Conservation (phyloP, 2,329 filamentous ascomycete species). For the Podosphaera fusca region DNA sequence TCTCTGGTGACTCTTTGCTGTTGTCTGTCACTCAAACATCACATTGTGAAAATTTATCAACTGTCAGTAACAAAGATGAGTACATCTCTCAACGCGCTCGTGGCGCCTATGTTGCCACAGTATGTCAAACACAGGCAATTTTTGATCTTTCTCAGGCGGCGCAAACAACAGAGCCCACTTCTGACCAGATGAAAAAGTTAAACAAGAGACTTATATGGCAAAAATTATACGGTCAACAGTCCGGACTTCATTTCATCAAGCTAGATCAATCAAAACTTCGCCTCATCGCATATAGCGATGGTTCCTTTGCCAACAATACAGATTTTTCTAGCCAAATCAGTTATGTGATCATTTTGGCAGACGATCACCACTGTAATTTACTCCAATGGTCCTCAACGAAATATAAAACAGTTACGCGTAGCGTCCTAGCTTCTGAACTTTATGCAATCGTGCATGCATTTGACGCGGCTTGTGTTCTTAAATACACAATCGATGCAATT, state of each 20-base stretch:
- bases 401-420: too few relatives aligned
- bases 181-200: neutral
- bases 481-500: neutral
- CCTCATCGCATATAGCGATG: neutral
- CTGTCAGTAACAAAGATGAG: neutral
- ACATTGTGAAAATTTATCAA: neutral
- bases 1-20: neutral
- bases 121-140: neutral
- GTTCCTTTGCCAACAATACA: neutral
- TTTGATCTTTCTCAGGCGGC: neutral
- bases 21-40: neutral
- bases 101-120: neutral
- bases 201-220: neutral
- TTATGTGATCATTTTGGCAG: neutral
- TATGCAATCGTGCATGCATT: too few relatives aligned
- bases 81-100: neutral
- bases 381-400: too few relatives aligned
- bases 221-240: neutral
- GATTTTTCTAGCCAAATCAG: neutral
- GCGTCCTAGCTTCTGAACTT: too few relatives aligned
- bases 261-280: slow-evolving; percentile 1
- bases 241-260: neutral
- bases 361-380: neutral
- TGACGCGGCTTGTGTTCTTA: too few relatives aligned
- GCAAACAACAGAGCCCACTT: neutral